Conservation (phyloP, 352 stramenopile genomes). For the Globisporangium solare region DNA sequence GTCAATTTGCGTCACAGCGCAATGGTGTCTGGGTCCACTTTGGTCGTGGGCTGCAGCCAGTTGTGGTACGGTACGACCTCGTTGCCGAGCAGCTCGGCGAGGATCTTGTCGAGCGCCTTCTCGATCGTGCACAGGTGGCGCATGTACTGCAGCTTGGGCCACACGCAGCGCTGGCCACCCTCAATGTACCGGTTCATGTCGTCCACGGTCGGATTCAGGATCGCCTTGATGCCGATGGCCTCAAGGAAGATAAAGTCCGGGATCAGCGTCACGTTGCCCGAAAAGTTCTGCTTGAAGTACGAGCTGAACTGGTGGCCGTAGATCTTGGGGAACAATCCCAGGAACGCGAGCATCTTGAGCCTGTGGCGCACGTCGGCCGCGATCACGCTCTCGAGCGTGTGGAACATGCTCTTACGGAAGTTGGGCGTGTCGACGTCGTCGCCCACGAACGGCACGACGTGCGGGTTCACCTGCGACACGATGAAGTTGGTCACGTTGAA, state of each 20-base stretch:
- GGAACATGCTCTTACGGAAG: slow-evolving; percentile 60
- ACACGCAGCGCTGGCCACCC: slow-evolving; percentile 87
- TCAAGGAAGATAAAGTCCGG: slow-evolving; percentile 85
- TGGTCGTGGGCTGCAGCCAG: slow-evolving; percentile 33
- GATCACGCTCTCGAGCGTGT: slow-evolving; percentile 85
- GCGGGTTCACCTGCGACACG: slow-evolving; percentile 86
- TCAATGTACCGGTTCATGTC: slow-evolving; percentile 75
- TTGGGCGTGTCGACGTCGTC: slow-evolving; percentile 80
- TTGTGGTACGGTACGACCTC: slow-evolving; percentile 31
- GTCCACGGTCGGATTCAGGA: slow-evolving; percentile 74
- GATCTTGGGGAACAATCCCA: slow-evolving; percentile 85
- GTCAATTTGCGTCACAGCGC: neutral
- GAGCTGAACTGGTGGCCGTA: slow-evolving; percentile 76
- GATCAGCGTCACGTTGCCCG: slow-evolving; percentile 95
- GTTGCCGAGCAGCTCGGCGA: slow-evolving; percentile 26
- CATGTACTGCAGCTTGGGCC: slow-evolving; percentile 92
- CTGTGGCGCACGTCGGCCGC: slow-evolving; percentile 49
- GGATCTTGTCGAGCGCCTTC: slow-evolving; percentile 39
- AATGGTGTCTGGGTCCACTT: slow-evolving; percentile 5
- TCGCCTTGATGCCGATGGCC: slow-evolving; percentile 75
- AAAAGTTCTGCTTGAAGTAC: slow-evolving; percentile 93
- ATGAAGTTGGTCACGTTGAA: slow-evolving; percentile 95
- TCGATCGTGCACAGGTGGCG: slow-evolving; percentile 92
- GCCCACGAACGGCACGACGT: slow-evolving; percentile 90
- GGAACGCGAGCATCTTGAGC: slow-evolving; percentile 71